These are phyloP conservation scores for Cyclocybe aegerita DNA, from an alignment of 768 basidiomycete genomes.

Conservation along the genomic window DNA sequence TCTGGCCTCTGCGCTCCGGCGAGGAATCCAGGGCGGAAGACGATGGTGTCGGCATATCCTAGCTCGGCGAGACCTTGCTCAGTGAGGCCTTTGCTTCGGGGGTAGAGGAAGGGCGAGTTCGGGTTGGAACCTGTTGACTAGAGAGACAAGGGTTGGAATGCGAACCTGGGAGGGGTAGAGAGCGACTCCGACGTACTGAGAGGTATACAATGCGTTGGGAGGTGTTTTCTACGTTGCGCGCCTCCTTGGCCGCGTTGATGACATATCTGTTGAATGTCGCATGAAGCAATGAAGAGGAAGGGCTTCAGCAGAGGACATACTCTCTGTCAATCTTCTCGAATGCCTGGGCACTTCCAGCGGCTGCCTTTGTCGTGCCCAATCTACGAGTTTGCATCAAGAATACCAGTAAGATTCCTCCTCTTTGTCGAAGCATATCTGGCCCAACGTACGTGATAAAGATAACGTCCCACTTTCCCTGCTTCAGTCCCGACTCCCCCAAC, in stretches of 20 bases:
- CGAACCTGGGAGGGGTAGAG: background rate
- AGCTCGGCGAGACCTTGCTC: conserved; percentile 65
- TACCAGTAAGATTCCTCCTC: background rate
- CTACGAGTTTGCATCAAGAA: conserved; percentile 23
- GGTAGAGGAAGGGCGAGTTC: conserved; percentile 51
- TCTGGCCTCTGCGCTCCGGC: conserved; percentile 45
- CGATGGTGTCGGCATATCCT: conserved; percentile 69
- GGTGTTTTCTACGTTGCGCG: conserved; percentile 44
- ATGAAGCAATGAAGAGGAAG: background rate
- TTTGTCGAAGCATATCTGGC: background rate
- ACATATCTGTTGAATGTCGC: conserved; percentile 52
- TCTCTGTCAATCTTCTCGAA: conserved; percentile 81
- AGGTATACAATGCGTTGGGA: conserved; percentile 68
- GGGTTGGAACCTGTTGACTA: conserved; percentile 52
- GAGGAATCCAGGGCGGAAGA: conserved; percentile 66
- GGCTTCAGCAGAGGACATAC: conserved; percentile 33
- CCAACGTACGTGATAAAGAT: conserved; percentile 64
- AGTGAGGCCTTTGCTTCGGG: conserved; percentile 72
- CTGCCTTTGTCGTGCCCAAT: conserved; percentile 62
- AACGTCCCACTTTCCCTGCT: conserved; percentile 66
- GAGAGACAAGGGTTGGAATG: background rate
- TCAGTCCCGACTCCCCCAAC: conserved; percentile 47
- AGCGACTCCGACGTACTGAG: conserved; percentile 46
- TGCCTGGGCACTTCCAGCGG: conserved; percentile 60
- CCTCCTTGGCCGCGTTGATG: conserved; percentile 68